Evolutionary conservation across 768 basidiomycete genomes (phyloP), one percentile per base, ranked within the genome.

Genomic region (Boletus subcaerulescens): DNA sequence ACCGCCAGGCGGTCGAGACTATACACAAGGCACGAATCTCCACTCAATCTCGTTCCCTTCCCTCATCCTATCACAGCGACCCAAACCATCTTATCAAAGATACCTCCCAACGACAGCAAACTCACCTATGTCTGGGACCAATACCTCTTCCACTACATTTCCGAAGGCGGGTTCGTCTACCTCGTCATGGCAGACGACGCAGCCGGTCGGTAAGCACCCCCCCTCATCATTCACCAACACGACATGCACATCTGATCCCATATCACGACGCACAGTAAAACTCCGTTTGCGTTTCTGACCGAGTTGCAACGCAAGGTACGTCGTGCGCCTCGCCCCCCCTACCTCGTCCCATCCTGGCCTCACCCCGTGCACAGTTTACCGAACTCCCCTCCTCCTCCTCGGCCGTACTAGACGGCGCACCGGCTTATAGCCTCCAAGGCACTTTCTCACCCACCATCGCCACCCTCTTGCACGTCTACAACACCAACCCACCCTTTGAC

Each of bases 161-260:
- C 91, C 6, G 91, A 93, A 59, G 86, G 85, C 17, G 92, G 92
- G 0, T 85, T 91, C 68, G 86, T 86, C 36, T 95, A 89, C 71
- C 81, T 98, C 22, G 91, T 94, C 51, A 94, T 99, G 86, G 92
- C 93, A 6, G 93, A 98, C 67, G 95, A 98, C 69, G 80, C 87
- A 39, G 91, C 86, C 17, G 95, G 94, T 53, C 80, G 96, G 91
- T 91, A 55, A 50, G 48, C 43, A 24, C 29, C 17, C 8, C 15
- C 9, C 38, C 17, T n/a, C 38, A 39, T n/a, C 31, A 15, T 24
- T 24, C 39, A 7, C 5, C 24, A 5, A 24, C 24, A 6, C 5
- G 24, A 26, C 32, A 39, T 13, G 15, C 41, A 5, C 20, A 2
- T 36, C 42, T 56, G 24, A 50, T 48, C 35, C 35, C 13, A 22